Conservation (phyloP, 208 protist genomes). For the Trypanosoma scelopori region DNA sequence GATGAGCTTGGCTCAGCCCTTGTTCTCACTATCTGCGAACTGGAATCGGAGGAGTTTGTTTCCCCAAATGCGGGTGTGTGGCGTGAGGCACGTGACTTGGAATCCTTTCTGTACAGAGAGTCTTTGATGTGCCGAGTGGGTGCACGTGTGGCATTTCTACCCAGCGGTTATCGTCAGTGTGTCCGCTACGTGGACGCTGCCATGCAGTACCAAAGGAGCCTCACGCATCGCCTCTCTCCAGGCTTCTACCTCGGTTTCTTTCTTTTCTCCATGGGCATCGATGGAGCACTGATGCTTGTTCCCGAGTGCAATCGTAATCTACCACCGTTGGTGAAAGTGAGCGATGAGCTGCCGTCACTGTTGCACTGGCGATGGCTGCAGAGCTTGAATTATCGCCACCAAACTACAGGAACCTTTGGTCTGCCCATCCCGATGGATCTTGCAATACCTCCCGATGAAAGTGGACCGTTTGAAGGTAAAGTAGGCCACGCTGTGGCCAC, state of each 20-base stretch:
- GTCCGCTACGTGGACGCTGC: constrained; percentile 32
- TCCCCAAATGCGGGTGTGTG: constrained; percentile 23
- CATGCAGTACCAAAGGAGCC: constrained; percentile 16
- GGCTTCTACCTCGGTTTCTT: constrained; percentile 38
- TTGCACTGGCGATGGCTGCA: constrained; percentile 42
- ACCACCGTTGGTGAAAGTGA: constrained; percentile 28
- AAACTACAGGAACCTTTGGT: constrained; percentile 27
- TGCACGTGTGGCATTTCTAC: constrained; percentile 23
- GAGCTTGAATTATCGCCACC: constrained; percentile 29
- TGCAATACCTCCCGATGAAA: constrained; percentile 10
- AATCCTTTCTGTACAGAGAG: constrained; percentile 16
- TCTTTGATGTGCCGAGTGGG: constrained; percentile 6
- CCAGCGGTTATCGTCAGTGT: constrained; percentile 29
- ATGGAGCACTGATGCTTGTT: constrained; percentile 29
- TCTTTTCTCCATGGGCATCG: constrained; percentile 9
- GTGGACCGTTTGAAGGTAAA: constrained; percentile 29
- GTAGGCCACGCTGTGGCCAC: constrained; percentile 20
- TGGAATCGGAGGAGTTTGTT: constrained; percentile 16
- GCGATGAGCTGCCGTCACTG: constrained; percentile 15
- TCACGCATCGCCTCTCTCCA: constrained; percentile 15
- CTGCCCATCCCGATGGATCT: constrained; percentile 8
- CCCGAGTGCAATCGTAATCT: constrained; percentile 33
- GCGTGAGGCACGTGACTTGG: constrained; percentile 21
- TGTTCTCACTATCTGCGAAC: constrained; percentile 28
- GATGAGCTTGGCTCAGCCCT: constrained; percentile 10